A percentile compares a stretch with the other conserved stretches of the same genome.
Evolutionary conservation across 495 filamentous ascomycete species (phyloP).

Genomic region (Aspergillus bertholletiae): DNA sequence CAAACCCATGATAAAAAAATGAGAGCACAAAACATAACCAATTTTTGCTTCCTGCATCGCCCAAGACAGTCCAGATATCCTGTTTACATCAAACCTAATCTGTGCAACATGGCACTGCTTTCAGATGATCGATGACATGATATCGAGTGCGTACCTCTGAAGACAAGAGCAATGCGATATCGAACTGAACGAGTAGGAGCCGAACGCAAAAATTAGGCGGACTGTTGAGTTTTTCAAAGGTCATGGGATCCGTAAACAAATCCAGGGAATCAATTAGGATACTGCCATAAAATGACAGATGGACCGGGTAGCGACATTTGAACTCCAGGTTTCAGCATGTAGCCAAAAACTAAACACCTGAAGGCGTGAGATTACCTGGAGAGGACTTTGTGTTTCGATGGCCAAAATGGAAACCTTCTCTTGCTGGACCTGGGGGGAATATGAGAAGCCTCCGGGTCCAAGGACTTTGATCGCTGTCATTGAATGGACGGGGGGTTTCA

Average conservation of each 20-base stretch:
- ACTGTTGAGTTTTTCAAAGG: not conserved
- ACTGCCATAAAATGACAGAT: not conserved
- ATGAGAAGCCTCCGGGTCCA: constrained; percentile 14
- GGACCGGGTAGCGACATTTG: not conserved
- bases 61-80: not conserved
- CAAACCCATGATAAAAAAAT: not conserved
- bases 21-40: not conserved
- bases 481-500: too few species aligned
- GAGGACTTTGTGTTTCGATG: constrained; percentile 23
- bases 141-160: not conserved
- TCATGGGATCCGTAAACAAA: not conserved
- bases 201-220: not conserved
- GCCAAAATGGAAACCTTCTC: not conserved
- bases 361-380: constrained; percentile 12
- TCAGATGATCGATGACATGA: not conserved
- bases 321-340: not conserved
- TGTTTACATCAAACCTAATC: constrained; percentile 2
- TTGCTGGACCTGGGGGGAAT: constrained; percentile 1
- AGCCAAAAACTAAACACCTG: not conserved
- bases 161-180: not conserved
- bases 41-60: not conserved
- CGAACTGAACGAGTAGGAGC: not conserved
- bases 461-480: not conserved
- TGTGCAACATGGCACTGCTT: not conserved
- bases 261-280: not conserved